phyloP scores from a whole-genome alignment of 495 filamentous ascomycete species.

The Xylona heveae region DNA sequence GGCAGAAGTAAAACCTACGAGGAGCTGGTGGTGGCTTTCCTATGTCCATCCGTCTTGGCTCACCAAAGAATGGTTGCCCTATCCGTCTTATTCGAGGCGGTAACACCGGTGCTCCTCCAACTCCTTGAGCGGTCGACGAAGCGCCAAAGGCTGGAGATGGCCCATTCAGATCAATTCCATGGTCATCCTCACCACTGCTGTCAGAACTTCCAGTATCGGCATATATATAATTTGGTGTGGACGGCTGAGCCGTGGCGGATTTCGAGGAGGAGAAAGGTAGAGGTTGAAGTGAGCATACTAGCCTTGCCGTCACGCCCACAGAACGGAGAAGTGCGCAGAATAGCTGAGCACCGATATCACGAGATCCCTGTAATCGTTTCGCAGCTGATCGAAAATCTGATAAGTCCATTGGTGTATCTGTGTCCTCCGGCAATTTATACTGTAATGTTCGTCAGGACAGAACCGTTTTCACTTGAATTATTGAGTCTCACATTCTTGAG shows the following conservation, averaged over 20 bases:
- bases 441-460: constrained; percentile 7
- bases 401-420: constrained; percentile 29
- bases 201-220: neutral
- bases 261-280: constrained; percentile 45
- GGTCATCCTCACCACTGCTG: neutral
- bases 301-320: constrained; percentile 56
- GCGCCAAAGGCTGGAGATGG: too few species aligned
- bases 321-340: constrained; percentile 72
- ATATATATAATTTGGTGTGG: neutral
- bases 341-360: constrained; percentile 32
- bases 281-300: constrained; percentile 82
- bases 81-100: too few species aligned
- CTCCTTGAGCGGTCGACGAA: too few species aligned
- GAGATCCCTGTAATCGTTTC: constrained; percentile 5
- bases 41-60: too few species aligned
- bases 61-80: too few species aligned
- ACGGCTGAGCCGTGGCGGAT: constrained; percentile 15
- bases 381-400: constrained; percentile 32
- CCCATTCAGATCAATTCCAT: neutral
- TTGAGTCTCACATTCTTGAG: constrained; percentile 30
- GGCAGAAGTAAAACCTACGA: too few species aligned
- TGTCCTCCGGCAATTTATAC: constrained; percentile 31
- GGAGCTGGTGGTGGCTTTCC: too few species aligned
- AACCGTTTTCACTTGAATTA: neutral
- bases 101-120: too few species aligned